Evolutionary conservation across 345 rosid species (phyloP), one percentile per base, ranked within the genome.

Genomic region (Aquilaria yunnanensis): DNA sequence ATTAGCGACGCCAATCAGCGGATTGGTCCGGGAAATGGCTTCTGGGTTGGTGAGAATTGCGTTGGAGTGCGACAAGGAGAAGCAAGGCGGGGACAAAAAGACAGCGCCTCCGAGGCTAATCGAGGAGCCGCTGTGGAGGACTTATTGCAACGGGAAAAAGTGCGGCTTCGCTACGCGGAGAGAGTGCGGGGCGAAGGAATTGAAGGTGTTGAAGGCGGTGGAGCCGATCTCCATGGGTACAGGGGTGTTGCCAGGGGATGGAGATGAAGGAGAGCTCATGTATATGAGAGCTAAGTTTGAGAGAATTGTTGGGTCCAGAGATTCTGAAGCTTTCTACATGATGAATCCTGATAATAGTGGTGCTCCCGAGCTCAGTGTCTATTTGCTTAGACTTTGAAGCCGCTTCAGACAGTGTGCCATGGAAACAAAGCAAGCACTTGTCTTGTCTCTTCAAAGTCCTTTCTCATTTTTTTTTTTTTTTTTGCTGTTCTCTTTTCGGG

Each of bases 301-400:
- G 73, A 71, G 96, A 57, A 84, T 95, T 61, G 90, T 95, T 14
- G 99, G 99, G 30, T 91, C 99, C 12, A 85, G 96, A 80, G 99
- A 95, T 63, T 95, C 97, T 0, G 96, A 95, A 59, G 99, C 99
- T 59, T 95, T 90, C 75, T 95, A 95, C 64, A 95, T 95, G 97
- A 91, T 91, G 96, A 95, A 95, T 79, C 99, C 99, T 56, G 99
- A 95, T 55, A 83, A 93, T 69, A 85, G 89, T 72, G 99, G 97
- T 71, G 77, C 99, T 73, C 93, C 97, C 59, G 99, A 95, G 74
- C 96, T 91, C 12, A 91, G 97, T 74, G 72, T 95, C 76, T 95
- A 95, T 61, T 70, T 95, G 61, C 96, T 95, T 68, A 89, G 99
- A 87, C 78, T 84, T 69, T 91, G 64, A 79, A 63, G 33, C 60